Evolutionary conservation across 257 asterid genomes (phyloP), one percentile per base, ranked within the genome.

Genomic region (Paraleonurus japonicus): DNA sequence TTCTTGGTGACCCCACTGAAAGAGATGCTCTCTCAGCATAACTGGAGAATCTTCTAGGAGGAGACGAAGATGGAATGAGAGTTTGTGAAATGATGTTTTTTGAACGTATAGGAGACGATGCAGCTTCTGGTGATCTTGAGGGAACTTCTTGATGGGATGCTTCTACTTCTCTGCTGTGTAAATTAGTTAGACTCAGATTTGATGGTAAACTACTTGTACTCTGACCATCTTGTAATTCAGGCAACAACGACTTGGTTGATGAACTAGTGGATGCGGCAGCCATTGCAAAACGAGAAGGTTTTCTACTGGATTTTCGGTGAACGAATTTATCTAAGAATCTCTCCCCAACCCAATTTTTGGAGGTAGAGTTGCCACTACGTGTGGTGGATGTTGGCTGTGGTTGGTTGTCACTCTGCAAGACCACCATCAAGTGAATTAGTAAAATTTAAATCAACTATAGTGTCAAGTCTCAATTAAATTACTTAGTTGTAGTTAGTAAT

Each of bases 331-430:
- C 96, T 35, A 96, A 79, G 43, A 92, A 70, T 82, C 81, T 83
- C 72, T 86, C 95, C 23, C 96, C 92, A 61, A 92, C 96, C 96
- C 93, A 89, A 65, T 87, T 91, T 83, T 91, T 95, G n/a, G 92
- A 81, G 79, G 95, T 78, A 72, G 86, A 62, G 67, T 79, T 86
- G 61, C 75, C 82, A 20, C 80, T 62, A 37, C 59, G 81, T 69
- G 85, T 79, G 48, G 76, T 80, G 19, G 92, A 67, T 78, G 82
- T 68, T 78, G 81, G 70, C 65, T 82, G 93, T 37, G 90, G 80
- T 77, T 72, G 41, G 71, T 61, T 33, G 64, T 87, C 92, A 64
- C 77, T 95, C 97, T 89, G 92, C 87, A 75, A 35, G 61, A 74
- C 65, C 26, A 10, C 39, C 27, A 58, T 16, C 45, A 17, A 61